Percentiles rank a stretch among this genome's conserved stretches.
phyloP scores from a whole-genome alignment of 2,329 filamentous ascomycete genomes.

The Trichoderma arundinaceum region DNA sequence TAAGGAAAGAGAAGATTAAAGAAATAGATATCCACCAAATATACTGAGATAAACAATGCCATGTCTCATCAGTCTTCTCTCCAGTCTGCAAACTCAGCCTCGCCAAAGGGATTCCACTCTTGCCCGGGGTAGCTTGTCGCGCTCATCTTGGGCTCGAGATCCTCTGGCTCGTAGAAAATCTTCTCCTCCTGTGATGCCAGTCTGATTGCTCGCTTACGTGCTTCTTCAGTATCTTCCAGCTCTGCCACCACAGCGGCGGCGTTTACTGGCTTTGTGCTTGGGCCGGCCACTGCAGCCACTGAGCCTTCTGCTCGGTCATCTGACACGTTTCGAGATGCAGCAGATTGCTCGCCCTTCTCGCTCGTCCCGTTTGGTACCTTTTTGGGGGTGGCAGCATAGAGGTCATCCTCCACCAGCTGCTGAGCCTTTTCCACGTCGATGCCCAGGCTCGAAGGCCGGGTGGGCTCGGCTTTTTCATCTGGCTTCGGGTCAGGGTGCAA shows the following conservation, averaged over 20 bases:
- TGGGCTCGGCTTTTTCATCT: not conserved
- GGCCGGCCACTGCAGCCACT: constrained; percentile 17
- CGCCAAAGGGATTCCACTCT: constrained; percentile 68
- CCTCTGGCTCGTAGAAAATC: constrained; percentile 51
- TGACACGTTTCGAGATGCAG: constrained; percentile 13
- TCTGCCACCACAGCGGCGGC: constrained; percentile 42
- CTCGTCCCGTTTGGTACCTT: constrained; percentile 22
- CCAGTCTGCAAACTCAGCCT: constrained; percentile 40
- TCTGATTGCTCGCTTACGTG: constrained; percentile 52
- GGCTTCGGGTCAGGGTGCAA: not conserved
- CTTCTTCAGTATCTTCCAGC: constrained; percentile 51
- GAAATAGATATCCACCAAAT: not conserved
- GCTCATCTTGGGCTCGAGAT: constrained; percentile 62
- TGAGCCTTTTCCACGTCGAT: constrained; percentile 31
- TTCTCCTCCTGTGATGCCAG: constrained; percentile 59
- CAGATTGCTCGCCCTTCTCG: not conserved
- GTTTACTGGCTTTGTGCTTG: constrained; percentile 28
- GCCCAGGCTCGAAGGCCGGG: not conserved
- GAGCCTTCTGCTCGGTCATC: constrained; percentile 23
- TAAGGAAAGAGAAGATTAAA: not conserved
- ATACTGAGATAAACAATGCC: not conserved
- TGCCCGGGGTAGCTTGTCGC: constrained; percentile 73
- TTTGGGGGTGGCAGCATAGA: constrained; percentile 46
- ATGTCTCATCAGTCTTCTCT: constrained; percentile 19
- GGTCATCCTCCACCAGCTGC: constrained; percentile 40